phyloP scores from a whole-genome alignment of 2,329 filamentous ascomycete species.

The Lasiodiplodia hormozganensis region DNA sequence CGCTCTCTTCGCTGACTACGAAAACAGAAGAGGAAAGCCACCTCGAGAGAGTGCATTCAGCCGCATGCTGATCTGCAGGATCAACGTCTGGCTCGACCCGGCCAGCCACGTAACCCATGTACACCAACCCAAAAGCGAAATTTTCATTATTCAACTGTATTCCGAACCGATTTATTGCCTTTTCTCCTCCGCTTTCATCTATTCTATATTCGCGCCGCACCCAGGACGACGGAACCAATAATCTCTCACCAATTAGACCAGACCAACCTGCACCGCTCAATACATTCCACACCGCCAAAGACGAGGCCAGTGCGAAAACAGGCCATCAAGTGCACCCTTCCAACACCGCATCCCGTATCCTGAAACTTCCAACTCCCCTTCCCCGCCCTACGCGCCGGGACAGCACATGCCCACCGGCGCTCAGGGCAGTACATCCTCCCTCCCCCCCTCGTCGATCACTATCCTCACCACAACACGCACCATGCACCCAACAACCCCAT shows the following conservation, averaged over 20 bases:
- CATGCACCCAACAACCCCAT: background rate
- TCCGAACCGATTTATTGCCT: background rate
- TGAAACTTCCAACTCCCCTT: background rate
- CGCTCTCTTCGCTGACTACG: background rate
- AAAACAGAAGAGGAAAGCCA: background rate
- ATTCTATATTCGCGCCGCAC: background rate
- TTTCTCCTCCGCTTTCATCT: background rate
- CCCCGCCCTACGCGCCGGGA: background rate
- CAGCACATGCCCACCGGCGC: background rate
- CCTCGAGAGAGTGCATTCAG: background rate
- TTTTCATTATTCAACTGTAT: background rate
- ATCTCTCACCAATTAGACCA: background rate
- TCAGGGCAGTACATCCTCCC: background rate
- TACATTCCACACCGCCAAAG: background rate
- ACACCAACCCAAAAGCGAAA: background rate
- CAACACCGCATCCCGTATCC: background rate
- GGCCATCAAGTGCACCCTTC: background rate
- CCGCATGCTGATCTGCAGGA: background rate
- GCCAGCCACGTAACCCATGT: background rate
- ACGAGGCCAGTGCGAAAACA: background rate
- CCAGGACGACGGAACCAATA: background rate
- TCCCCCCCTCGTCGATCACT: background rate
- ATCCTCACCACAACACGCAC: background rate
- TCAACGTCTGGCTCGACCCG: background rate
- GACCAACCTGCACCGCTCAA: background rate